Base-by-base conservation (phyloP, 2,329 filamentous ascomycete species). In the Aspergillus cejpii region DNA sequence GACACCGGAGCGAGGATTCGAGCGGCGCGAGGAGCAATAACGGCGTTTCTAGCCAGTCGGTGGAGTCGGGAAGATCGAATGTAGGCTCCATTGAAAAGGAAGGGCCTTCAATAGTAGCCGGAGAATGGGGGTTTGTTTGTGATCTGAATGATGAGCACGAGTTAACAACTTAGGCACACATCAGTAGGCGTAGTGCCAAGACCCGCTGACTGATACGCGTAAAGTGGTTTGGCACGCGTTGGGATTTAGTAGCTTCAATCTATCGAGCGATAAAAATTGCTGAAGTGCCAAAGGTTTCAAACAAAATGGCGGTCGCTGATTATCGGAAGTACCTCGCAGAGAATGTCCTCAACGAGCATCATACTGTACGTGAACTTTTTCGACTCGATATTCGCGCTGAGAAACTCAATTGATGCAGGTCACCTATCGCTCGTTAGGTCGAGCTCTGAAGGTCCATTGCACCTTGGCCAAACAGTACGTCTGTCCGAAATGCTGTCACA, bases 381-480 rank as follows among this genome's bases (percentile, higher is more conserved):
- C 20, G 6, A 17, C 7, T 8, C 20, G 39, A 8, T 39, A 10
- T 43, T 33, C n/a, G 2, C 14, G 17, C 11, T 17, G n/a, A 17
- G 24, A 20, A 37, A 33, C 33, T 37, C 11, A 26, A 6, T 33
- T 50, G 19, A 48, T 43, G 10, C 59, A 94, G 89, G 77, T 95
- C 59, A 94, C 87, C 40, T 97, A 96, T 72, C 84, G 89, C 40
- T 74, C 84, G 39, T 71, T 98, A 50, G 92, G 89, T 67, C 80
- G 91, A 59, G 84, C 83, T 29, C 69, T 96, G 43, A 85, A 88
- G 59, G 77, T 95, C 36, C 85, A 96, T 64, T 84, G 86, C 64
- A 92, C 94, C 62, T 74, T 78, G 34, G 92, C 92, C 10, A 98
- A 98, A 68, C 83, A 90, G 90, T 94, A 71, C 53, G 78, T 65